These are phyloP conservation scores for Teunomyces panamensis DNA, from an alignment of 805 yeast genomes.

Conservation along the genomic window DNA sequence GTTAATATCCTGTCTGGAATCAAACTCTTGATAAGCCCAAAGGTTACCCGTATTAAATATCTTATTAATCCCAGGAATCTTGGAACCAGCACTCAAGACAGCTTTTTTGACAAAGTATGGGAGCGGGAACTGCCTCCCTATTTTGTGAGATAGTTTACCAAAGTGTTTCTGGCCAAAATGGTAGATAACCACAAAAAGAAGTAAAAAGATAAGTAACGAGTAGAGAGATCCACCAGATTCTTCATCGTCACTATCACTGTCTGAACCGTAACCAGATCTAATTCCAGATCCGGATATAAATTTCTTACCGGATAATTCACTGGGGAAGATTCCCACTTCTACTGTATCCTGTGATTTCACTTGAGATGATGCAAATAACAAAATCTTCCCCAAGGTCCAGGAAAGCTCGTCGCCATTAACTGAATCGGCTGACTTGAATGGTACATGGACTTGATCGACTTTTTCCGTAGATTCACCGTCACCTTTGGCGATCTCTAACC, in stretches of 20 bases:
- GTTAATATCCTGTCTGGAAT: slow-evolving; percentile 15
- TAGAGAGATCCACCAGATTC: slow-evolving; percentile 4
- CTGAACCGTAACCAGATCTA: slow-evolving; percentile 11
- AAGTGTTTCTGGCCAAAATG: slow-evolving; percentile 11
- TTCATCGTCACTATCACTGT: slow-evolving; percentile 16
- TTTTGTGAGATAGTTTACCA: background rate
- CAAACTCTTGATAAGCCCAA: slow-evolving; percentile 17
- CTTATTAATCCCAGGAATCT: slow-evolving; percentile 20
- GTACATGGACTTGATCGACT: slow-evolving; percentile 41
- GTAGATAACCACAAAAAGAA: slow-evolving; percentile 17
- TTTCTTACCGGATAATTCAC: slow-evolving; percentile 30
- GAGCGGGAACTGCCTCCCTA: slow-evolving; percentile 8
- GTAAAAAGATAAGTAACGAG: slow-evolving; percentile 15
- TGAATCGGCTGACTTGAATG: slow-evolving; percentile 79
- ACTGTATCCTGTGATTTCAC: slow-evolving; percentile 28
- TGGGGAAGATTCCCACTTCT: slow-evolving; percentile 40
- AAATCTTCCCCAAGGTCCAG: slow-evolving; percentile 91
- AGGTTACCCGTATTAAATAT: slow-evolving; percentile 8
- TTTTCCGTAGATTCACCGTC: slow-evolving; percentile 23
- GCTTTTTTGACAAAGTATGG: slow-evolving; percentile 12
- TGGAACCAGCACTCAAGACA: slow-evolving; percentile 12
- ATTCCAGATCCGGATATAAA: slow-evolving; percentile 32
- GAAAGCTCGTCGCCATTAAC: slow-evolving; percentile 84
- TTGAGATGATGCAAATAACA: slow-evolving; percentile 77
- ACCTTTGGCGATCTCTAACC: slow-evolving; percentile 40